These are phyloP conservation scores for Moringa oleifera DNA, from an alignment of 345 rosid species.

Conservation along the genomic window DNA sequence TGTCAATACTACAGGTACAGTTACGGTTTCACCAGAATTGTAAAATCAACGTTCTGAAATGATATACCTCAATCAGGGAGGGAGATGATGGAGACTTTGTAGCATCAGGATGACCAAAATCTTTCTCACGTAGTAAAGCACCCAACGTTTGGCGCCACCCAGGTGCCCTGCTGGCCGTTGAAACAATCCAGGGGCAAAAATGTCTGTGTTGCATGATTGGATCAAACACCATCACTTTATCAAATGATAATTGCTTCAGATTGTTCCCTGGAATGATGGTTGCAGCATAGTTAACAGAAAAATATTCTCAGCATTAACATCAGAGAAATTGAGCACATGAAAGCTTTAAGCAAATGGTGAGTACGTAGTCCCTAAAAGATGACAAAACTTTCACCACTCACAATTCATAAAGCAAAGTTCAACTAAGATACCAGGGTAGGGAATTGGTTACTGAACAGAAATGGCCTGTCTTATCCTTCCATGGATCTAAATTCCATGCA, in stretches of 20 bases:
- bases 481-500: no score
- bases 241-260: conserved; percentile 17
- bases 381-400: no score
- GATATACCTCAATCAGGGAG: conserved; percentile 57
- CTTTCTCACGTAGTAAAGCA: conserved; percentile 56
- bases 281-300: conserved; percentile 6
- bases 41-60: background rate
- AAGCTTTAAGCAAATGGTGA: conserved; percentile 1
- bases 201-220: conserved; percentile 87
- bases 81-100: conserved; percentile 30
- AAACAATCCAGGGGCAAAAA: conserved; percentile 92
- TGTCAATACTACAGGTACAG: background rate
- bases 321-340: conserved; percentile 7
- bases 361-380: background rate
- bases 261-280: conserved; percentile 35
- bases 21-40: background rate
- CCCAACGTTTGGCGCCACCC: conserved; percentile 84
- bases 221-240: conserved; percentile 68
- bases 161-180: conserved; percentile 46
- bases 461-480: no score
- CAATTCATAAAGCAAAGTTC: no score
- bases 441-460: no score
- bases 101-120: conserved; percentile 35
- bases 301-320: background rate
- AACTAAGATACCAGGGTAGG: no score